phyloP scores from a whole-genome alignment of 2,329 filamentous ascomycete genomes.

The Arthrinium phaeospermum region DNA sequence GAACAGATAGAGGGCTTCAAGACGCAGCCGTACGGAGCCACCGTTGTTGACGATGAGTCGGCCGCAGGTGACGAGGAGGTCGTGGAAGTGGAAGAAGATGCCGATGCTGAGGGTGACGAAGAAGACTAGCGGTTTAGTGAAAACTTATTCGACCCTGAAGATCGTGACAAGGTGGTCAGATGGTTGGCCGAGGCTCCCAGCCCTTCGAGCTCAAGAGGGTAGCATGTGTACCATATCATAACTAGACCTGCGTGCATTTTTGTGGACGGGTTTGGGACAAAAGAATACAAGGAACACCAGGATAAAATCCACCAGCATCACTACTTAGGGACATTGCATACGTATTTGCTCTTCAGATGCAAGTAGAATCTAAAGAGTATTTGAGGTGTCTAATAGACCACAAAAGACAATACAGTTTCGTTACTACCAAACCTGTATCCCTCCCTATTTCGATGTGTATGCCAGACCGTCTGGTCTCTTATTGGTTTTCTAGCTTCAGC shows the following conservation, averaged over 20 bases:
- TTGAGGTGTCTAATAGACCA: background rate
- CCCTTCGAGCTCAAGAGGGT: background rate
- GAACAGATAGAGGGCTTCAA: slow-evolving; percentile 59
- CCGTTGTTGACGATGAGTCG: slow-evolving; percentile 27
- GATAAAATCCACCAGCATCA: background rate
- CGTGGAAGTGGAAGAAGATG: slow-evolving; percentile 28
- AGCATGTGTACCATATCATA: background rate
- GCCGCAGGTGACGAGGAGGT: background rate
- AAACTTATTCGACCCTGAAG: background rate
- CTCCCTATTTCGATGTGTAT: background rate
- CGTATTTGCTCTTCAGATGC: background rate
- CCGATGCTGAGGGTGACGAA: slow-evolving; percentile 54
- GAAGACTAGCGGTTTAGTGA: slow-evolving; percentile 39
- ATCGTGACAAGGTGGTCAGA: background rate
- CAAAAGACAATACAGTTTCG: background rate
- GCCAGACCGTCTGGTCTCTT: background rate
- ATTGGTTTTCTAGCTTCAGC: background rate
- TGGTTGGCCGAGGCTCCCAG: background rate
- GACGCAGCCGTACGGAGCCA: slow-evolving; percentile 54
- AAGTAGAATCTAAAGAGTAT: background rate
- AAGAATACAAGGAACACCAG: background rate
- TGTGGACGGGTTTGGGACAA: background rate
- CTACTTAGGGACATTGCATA: too few species aligned
- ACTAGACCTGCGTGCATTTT: background rate
- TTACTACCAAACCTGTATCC: background rate